Percentiles rank a stretch among this genome's conserved stretches.
phyloP scores from a whole-genome alignment of 768 basidiomycete species.

The Boletus rufocinnamomeus region DNA sequence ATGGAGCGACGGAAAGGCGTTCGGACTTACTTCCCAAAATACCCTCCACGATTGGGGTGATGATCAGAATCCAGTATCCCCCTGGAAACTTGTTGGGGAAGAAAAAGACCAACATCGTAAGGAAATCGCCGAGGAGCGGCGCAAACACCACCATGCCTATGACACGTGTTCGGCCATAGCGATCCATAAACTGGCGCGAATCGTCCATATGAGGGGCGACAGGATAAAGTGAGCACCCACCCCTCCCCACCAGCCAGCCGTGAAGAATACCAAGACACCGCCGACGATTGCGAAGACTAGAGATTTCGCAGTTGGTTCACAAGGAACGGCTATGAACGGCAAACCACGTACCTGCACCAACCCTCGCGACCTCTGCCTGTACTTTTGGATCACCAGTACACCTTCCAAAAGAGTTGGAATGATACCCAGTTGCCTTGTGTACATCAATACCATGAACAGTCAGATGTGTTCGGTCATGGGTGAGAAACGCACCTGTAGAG shows the following conservation, averaged over 20 bases:
- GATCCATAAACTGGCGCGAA: not conserved
- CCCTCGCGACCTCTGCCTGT: not conserved
- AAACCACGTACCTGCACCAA: not conserved
- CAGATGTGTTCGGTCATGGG: not conserved
- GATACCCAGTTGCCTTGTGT: not conserved
- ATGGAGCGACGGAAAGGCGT: not conserved
- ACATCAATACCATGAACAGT: not conserved
- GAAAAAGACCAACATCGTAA: not conserved
- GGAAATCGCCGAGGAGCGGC: not conserved
- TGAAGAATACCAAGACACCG: not conserved
- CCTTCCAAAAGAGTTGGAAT: not conserved
- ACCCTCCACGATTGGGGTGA: not conserved
- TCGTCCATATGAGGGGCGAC: not conserved
- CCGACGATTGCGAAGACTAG: not conserved
- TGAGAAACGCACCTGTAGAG: not conserved
- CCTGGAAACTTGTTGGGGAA: not conserved
- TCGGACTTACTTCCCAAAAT: not conserved
- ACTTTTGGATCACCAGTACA: not conserved
- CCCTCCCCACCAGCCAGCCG: not conserved
- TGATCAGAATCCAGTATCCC: not conserved
- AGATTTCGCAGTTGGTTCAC: not conserved
- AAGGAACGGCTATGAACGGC: not conserved
- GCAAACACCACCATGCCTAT: not conserved
- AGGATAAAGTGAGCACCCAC: not conserved
- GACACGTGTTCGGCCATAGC: slow-evolving; percentile 1